These are phyloP conservation scores for Lanmaoa pseudosensibilis DNA, from an alignment of 768 basidiomycete species.

Conservation along the genomic window DNA sequence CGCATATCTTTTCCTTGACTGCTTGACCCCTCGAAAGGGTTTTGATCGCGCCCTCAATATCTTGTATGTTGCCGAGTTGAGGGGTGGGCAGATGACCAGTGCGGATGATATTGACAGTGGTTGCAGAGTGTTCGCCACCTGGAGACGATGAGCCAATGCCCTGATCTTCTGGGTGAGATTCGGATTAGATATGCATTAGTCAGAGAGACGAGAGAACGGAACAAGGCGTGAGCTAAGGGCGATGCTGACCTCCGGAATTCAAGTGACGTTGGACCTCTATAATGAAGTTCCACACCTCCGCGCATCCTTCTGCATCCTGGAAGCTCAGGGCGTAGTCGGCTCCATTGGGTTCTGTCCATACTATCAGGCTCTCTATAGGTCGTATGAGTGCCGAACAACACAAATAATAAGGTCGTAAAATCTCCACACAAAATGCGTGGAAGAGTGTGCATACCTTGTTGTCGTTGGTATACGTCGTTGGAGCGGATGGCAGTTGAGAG, in stretches of 20 bases:
- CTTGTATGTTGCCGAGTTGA: conserved; percentile 70
- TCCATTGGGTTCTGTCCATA: conserved; percentile 96
- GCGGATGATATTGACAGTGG: conserved; percentile 64
- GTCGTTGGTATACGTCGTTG: conserved; percentile 83
- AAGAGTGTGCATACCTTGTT: conserved; percentile 62
- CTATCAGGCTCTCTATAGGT: conserved; percentile 86
- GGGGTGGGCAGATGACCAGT: conserved; percentile 76
- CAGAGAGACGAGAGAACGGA: conserved; percentile 15
- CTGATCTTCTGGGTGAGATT: conserved; percentile 43
- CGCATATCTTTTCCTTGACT: conserved; percentile 83
- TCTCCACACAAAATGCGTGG: not conserved
- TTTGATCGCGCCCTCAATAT: conserved; percentile 80
- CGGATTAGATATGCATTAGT: conserved; percentile 15
- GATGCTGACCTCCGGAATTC: conserved; percentile 56
- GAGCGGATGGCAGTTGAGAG: conserved; percentile 78
- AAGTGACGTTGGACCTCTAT: conserved; percentile 86
- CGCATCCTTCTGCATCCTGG: conserved; percentile 92
- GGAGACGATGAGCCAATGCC: conserved; percentile 60
- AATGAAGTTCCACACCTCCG: conserved; percentile 98
- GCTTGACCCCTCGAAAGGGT: conserved; percentile 66
- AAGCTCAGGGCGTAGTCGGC: conserved; percentile 96
- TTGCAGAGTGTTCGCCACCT: conserved; percentile 56
- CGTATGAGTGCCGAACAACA: conserved; percentile 12
- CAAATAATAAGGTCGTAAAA: conserved; percentile 7
- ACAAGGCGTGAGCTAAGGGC: conserved; percentile 21